These are phyloP conservation scores for Penicillium brevicompactum DNA, from an alignment of 2,329 filamentous ascomycete species.

Conservation along the genomic window DNA sequence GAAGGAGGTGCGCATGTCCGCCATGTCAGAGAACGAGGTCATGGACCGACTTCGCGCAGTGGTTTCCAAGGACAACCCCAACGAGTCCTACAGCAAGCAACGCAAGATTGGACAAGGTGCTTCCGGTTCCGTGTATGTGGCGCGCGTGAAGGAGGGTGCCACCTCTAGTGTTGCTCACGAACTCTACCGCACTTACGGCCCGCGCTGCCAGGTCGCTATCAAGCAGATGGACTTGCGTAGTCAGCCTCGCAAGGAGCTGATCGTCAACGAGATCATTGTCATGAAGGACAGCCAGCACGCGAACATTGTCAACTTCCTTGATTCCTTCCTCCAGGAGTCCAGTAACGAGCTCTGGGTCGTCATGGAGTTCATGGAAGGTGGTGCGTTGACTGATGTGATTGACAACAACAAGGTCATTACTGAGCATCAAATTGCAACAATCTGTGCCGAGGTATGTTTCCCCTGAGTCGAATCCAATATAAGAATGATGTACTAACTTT, in stretches of 20 bases:
- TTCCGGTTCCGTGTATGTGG: constrained; percentile 96
- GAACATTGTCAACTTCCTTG: constrained; percentile 98
- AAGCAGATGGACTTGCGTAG: constrained; percentile 99
- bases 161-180: constrained; percentile 78
- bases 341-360: constrained; percentile 98
- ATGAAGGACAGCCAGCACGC: constrained; percentile 99
- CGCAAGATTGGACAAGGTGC: constrained; percentile 99
- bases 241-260: constrained; percentile 95
- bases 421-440: constrained; percentile 96
- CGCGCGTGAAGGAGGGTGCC: constrained; percentile 87
- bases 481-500: constrained; percentile 13
- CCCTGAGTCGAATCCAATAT: not conserved
- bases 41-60: constrained; percentile 95
- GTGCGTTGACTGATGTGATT: constrained; percentile 95
- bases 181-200: constrained; percentile 75
- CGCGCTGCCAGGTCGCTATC: constrained; percentile 88
- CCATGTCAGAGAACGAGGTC: constrained; percentile 94
- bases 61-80: constrained; percentile 92
- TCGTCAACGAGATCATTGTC: constrained; percentile 99
- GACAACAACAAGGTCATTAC: constrained; percentile 94
- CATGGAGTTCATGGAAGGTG: constrained; percentile 99
- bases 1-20: constrained; percentile 97
- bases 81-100: constrained; percentile 96
- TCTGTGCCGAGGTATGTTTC: constrained; percentile 82
- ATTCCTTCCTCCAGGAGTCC: constrained; percentile 94